Evolutionary conservation across 805 yeast species (phyloP), one percentile per base, ranked within the genome.

Genomic region (Wickerhamiella allomyrinae): DNA sequence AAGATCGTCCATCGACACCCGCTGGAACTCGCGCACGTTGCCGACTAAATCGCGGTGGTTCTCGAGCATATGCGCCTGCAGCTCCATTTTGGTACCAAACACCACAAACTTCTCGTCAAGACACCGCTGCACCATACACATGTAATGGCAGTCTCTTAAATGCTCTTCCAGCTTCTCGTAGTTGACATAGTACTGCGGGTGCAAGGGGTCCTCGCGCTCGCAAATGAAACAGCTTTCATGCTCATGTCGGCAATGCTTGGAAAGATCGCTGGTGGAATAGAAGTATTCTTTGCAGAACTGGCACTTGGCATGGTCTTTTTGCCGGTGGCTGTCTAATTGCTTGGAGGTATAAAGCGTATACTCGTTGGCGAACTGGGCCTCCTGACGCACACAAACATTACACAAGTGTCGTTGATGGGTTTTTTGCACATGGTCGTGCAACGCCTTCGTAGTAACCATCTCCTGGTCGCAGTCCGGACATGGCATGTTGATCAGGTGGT

Each of bases 221-320:
- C 99, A 91, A 24, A 91, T 76, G 52, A 77, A 83, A 59, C 99
- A 91, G 49, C 77, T 75, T 57, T 87, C 95, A 59, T 91, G 98
- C 39, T 65, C 65, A 46, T 82, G 80, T 50, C 94, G 68, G 63
- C 87, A 71, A 60, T 91, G 99, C 24, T 76, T 60, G 49, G 74
- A 76, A 52, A 86, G 67, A 57, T 87, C 97, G 57, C 89, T 95
- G 31, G 76, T 83, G 0, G 94, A 83, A 57, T 91, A 91, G 57
- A 83, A 87, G 44, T 93, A 62, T 39, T 31, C 17, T 2, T 76
- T 75, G 59, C 98, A 91, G 57, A 83, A 81, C 49, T 73, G 73
- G 67, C 99, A 91, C 47, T 46, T 40, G 7, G 65, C 64, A 53
- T 87, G 94, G 39, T 95, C 96, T 29, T 64, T 67, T 3, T 68